Base-by-base conservation (phyloP, 108 stramenopile genomes). In the Nitzschia sp. region DNA sequence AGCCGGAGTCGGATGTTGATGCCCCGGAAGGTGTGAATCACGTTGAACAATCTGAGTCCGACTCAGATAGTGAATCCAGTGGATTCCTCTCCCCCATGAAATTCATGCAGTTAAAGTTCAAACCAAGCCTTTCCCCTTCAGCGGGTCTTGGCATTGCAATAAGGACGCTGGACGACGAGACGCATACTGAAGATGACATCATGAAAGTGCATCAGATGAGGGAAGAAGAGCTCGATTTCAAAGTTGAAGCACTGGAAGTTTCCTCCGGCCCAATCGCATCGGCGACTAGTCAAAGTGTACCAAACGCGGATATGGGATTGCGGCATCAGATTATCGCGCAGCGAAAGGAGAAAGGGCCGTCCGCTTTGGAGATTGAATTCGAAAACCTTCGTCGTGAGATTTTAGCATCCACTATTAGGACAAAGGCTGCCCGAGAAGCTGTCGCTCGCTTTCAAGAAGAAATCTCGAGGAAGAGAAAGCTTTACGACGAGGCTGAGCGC, bases 41-140 rank as follows among this genome's bases (percentile, higher is more conserved):
- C 19, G 4, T 52, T n/a, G 50, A 23, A 52, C 8, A 27, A 16
- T 36, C 21, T 26, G 36, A 41, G 6, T 61, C 60, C 23, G 60
- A 61, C 16, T 61, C 60, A 1, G 35, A 16, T 26, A 2, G 2
- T 41, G 60, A 61, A 23, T n/a, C 60, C 1, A 41, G 22, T 19
- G 9, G 29, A 15, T 41, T 61, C 41, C 38, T 61, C 1, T 61
- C 60, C 0, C 60, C 60, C 13, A 17, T 61, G 17, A 61, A 61
- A 31, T 38, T 19, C 41, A 61, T 61, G 38, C 60, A 61, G 33
- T 45, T 61, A 25, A 41, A 38, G 38, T 44, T 61, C 23, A 25
- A 34, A 25, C 38, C 60, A 19, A 45, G 4, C 1, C 1, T 22
- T 26, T 38, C 60, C 21, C 11, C 19, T 22, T 9, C 23, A 8